Evolutionary conservation across 2,329 filamentous ascomycete species (phyloP).

Genomic region (Alternaria rosae): DNA sequence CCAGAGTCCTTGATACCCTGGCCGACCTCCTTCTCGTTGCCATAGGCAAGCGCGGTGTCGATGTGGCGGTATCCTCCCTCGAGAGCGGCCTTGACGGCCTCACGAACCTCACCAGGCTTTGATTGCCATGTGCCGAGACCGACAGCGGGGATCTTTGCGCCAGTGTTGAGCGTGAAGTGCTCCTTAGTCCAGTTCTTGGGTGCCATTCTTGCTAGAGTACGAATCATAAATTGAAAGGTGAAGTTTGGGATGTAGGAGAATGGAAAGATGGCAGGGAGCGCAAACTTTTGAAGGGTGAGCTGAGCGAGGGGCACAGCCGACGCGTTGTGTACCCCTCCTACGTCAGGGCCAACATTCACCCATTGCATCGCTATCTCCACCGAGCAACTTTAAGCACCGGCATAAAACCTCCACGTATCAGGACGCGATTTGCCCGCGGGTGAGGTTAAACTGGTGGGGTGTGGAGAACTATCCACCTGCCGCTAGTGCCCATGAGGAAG

Average conservation of each 20-base stretch:
- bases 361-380: background rate
- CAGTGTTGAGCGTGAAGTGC: conserved; percentile 55
- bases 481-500: conserved; percentile 17
- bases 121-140: conserved; percentile 85
- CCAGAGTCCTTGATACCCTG: conserved; percentile 72
- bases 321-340: conserved; percentile 18
- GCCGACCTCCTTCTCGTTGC: conserved; percentile 79
- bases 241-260: conserved; percentile 12
- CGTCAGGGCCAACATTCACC: conserved; percentile 14
- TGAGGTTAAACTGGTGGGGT: conserved; percentile 8
- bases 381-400: conserved; percentile 16
- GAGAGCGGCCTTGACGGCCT: conserved; percentile 75
- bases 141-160: conserved; percentile 78
- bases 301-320: conserved; percentile 9
- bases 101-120: conserved; percentile 69
- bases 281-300: conserved; percentile 11
- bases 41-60: conserved; percentile 78
- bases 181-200: conserved; percentile 50
- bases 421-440: conserved; percentile 13
- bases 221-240: conserved; percentile 27
- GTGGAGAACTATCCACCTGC: background rate
- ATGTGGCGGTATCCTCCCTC: conserved; percentile 76
- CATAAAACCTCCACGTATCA: conserved; percentile 16
- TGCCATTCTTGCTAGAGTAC: conserved; percentile 39
- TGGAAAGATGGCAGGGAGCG: conserved; percentile 3